Conservation (phyloP, 2,329 filamentous ascomycete genomes). For the Cladosporium halotolerans region DNA sequence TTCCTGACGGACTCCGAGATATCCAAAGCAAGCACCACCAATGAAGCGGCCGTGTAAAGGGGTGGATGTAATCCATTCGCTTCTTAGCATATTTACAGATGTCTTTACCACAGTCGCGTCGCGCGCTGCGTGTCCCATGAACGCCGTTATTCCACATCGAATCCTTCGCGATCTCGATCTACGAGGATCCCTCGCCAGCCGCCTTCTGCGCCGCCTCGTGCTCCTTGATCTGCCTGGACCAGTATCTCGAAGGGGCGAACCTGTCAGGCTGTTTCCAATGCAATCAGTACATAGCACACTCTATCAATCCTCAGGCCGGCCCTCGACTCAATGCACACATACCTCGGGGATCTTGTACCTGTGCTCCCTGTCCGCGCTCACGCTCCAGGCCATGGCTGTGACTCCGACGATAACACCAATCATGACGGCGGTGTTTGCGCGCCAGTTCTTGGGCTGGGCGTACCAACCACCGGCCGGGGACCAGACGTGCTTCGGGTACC, state of each 20-base stretch:
- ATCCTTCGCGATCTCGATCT: neutral
- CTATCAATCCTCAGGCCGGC: neutral
- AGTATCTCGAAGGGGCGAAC: conserved; percentile 80
- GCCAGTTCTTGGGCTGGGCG: conserved; percentile 90
- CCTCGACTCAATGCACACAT: neutral
- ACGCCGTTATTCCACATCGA: conserved; percentile 8
- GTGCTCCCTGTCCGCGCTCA: conserved; percentile 65
- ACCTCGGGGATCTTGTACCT: conserved; percentile 67
- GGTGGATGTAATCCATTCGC: conserved; percentile 8
- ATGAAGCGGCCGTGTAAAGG: neutral
- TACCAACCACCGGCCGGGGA: conserved; percentile 98
- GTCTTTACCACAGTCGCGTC: conserved; percentile 10
- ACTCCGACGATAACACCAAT: conserved; percentile 63
- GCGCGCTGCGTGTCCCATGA: conserved; percentile 3
- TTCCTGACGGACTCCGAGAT: too few species aligned
- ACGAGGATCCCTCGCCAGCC: conserved; percentile 5
- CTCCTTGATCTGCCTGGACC: conserved; percentile 66
- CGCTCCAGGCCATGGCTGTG: conserved; percentile 60
- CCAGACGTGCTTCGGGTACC: conserved; percentile 70
- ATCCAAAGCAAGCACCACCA: too few species aligned
- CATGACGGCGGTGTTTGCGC: conserved; percentile 76
- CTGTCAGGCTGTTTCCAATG: conserved; percentile 47
- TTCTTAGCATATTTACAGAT: conserved; percentile 11
- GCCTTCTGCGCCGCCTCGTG: conserved; percentile 52
- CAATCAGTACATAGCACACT: conserved; percentile 11